Evolutionary conservation across 139 green algal genomes (phyloP), one percentile per base, ranked within the genome.

Genomic region (Chlamydomonas incerta): DNA sequence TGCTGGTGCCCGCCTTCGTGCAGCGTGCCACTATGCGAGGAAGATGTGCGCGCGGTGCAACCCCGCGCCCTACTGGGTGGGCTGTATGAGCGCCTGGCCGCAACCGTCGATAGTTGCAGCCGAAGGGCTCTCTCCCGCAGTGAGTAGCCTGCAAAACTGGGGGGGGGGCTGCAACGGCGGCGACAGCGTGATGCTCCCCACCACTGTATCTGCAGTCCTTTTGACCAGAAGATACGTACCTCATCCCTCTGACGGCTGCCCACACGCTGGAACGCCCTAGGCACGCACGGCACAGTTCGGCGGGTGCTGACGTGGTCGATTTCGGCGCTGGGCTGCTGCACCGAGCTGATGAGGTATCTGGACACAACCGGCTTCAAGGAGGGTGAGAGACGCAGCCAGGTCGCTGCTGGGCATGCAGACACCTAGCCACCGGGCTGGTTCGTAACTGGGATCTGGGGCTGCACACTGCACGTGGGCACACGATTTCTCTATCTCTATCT

Each of bases 11-110:
- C 52, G 52, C 15, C 52, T 24, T 6, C 50, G 41, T 52, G 57
- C 74, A 81, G 74, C 35, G 31, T 71, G 9, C 74, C 74, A 20
- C 74, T 81, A 34, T 71, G 74, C 23, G 33, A 81, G 74, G 57
- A 9, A 33, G 74, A 81, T 67, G 57, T 81, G 21, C 57, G 47
- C 1, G 57, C 74, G 1, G 74, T 34, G 8, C 13, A 34, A 0
- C 52, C 28, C 14, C 57, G 34, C 18, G 74, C 60, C 10, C 14
- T 21, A 21, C 74, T 81, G 4, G 24, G n/a, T 9, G n/a, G 3
- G 0, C 57, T 81, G 0, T 71, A 71, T 20, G 34, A 71, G 33
- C 74, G 57, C 20, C 74, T 81, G 33, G 55, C 47, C 20, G 57
- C 11, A 3, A 6, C 20, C 14, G 57, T 81, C 33, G 34, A 81